phyloP scores from a whole-genome alignment of 495 filamentous ascomycete species.

The Trichoderma erinaceum region DNA sequence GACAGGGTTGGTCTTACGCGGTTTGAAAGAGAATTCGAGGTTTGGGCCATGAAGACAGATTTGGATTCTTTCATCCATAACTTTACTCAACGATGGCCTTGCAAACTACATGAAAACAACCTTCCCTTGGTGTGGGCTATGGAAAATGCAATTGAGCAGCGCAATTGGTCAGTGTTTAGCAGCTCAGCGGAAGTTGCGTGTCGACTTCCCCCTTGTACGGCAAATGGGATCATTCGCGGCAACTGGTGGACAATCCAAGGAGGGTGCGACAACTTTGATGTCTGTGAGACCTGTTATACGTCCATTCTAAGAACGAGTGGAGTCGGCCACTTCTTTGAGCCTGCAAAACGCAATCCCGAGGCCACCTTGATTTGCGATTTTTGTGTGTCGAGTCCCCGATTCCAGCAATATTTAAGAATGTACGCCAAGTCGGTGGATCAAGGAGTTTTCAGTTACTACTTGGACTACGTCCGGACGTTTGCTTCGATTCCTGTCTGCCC shows the following conservation, averaged over 20 bases:
- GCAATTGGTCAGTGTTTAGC: neutral
- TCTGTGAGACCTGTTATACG: neutral
- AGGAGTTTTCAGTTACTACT: neutral
- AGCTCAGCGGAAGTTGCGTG: neutral
- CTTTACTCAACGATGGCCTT: neutral
- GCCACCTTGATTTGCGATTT: neutral
- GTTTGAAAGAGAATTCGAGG: neutral
- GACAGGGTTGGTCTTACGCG: neutral
- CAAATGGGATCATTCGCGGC: neutral
- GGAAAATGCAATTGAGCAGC: neutral
- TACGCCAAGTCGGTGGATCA: neutral
- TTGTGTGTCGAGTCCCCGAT: neutral
- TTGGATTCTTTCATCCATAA: neutral
- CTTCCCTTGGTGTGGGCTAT: neutral
- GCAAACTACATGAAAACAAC: neutral
- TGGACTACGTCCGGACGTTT: conserved; percentile 1
- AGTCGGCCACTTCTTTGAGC: neutral
- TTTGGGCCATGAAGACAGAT: neutral
- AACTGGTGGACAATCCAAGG: conserved; percentile 5
- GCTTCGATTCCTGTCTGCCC: neutral
- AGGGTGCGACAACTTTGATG: conserved; percentile 3
- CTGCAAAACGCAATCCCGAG: neutral
- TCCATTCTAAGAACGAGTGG: neutral
- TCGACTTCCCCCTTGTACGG: neutral
- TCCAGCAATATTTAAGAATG: neutral